Base-by-base conservation (phyloP, 768 basidiomycete genomes). In the Boletus rubropictus region DNA sequence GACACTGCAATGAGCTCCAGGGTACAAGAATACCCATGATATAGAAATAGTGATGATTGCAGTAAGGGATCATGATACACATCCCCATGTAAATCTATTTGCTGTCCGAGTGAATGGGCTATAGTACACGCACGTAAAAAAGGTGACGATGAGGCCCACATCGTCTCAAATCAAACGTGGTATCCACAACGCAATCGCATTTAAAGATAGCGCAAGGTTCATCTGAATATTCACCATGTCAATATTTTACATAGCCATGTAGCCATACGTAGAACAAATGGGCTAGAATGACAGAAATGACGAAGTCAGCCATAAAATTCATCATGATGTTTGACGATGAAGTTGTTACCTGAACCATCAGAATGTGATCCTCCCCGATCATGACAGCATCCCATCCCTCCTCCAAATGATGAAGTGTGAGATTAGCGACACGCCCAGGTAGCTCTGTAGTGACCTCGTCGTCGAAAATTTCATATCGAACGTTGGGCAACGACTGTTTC, bases 331-430 rank as follows among this genome's bases (percentile, higher is more conserved):
- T 29, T 5, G 8, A 29, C 1, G 24, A 22, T 22, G 9, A 40
- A 18, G 3, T 9, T 27, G 57, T 45, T 46, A 68, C 69, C 49
- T 66, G 58, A 31, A 70, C 63, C 46, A 66, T 53, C 2, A 71
- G 37, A 20, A 71, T 55, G 17, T 62, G 60, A 41, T 71, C 58
- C 48, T 71, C 70, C 5, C 65, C 58, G 11, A 71, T 56, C 70
- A 71, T 70, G 21, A 56, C 57, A 31, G 64, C 59, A 4, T 59
- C 58, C 63, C 65, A 67, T 9, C 54, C 55, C 7, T 52, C 33
- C 7, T 54, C 49, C 24, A 32, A 44, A 24, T 38, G 36, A 5
- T 48, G 24, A 35, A 64, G 55, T 4, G 42, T 29, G 37, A 64
- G 3, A 33, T 21, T 42, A 24, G 43, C 45, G 15, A 61, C 65